Evolutionary conservation across 2,329 filamentous ascomycete species (phyloP).

Genomic region (Lasiodiplodia citricola): DNA sequence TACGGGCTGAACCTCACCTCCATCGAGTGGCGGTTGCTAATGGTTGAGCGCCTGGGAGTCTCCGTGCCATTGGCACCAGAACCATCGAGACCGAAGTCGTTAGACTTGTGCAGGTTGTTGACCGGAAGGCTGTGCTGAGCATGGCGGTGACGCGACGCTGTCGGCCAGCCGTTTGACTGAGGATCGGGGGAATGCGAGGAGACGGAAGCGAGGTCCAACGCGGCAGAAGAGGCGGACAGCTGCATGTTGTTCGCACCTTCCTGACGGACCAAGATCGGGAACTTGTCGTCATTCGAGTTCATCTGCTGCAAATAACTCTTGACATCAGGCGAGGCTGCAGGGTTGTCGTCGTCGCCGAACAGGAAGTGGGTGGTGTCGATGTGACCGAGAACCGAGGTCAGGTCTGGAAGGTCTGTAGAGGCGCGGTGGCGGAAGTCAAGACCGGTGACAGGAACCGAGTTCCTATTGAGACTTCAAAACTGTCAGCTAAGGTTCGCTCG

Average conservation of each 20-base stretch:
- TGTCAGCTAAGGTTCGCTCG: constrained; percentile 30
- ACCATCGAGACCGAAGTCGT: constrained; percentile 36
- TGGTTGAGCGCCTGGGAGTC: constrained; percentile 34
- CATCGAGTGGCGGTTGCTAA: constrained; percentile 53
- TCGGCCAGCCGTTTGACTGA: constrained; percentile 60
- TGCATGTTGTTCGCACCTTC: constrained; percentile 61
- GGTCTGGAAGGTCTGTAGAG: constrained; percentile 48
- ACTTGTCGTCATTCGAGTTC: constrained; percentile 79
- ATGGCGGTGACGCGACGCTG: constrained; percentile 66
- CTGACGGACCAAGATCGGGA: constrained; percentile 78
- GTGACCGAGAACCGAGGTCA: constrained; percentile 68
- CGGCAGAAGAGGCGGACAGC: constrained; percentile 80
- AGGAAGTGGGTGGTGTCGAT: constrained; percentile 86
- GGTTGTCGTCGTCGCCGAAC: constrained; percentile 71
- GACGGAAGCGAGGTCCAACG: constrained; percentile 77
- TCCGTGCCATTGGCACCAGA: constrained; percentile 37
- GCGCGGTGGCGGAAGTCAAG: constrained; percentile 68
- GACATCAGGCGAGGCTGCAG: constrained; percentile 66
- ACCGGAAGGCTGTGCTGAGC: constrained; percentile 64
- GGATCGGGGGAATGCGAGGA: constrained; percentile 68
- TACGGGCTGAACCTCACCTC: constrained; percentile 50
- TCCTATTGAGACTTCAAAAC: constrained; percentile 74
- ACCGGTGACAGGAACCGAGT: constrained; percentile 85
- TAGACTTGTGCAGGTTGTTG: constrained; percentile 55
- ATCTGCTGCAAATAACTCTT: constrained; percentile 73